Percentiles rank a stretch among this genome's conserved stretches.
Conservation (phyloP, 495 filamentous ascomycete species). For the Hypomontagnella submonticulosa region DNA sequence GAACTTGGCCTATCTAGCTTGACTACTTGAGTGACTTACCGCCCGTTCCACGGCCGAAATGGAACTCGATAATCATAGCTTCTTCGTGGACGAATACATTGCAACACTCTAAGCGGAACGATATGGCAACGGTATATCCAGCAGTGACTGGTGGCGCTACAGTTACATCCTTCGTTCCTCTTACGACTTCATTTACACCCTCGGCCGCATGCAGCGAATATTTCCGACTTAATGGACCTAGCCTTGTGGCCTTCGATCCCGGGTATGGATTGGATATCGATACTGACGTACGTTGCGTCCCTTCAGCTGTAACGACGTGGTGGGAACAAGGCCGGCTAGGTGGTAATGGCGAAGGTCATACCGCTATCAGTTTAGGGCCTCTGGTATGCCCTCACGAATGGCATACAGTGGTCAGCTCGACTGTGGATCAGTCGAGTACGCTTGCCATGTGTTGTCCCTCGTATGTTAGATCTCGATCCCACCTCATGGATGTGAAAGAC, state of each 20-base stretch:
- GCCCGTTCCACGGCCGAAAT: not conserved
- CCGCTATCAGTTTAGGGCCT: slow-evolving; percentile 34
- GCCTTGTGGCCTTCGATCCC: slow-evolving; percentile 38
- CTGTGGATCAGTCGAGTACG: slow-evolving; percentile 23
- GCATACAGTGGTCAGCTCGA: slow-evolving; percentile 23
- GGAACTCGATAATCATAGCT: not conserved
- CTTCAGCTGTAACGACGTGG: slow-evolving; percentile 38
- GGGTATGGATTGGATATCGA: slow-evolving; percentile 40
- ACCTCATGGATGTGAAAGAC: not conserved
- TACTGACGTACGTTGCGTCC: slow-evolving; percentile 23
- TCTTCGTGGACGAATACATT: not conserved
- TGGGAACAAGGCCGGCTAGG: slow-evolving; percentile 37
- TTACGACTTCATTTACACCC: slow-evolving; percentile 30
- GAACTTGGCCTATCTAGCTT: not conserved
- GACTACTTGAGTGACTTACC: not conserved
- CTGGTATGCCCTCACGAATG: slow-evolving; percentile 28
- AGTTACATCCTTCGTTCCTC: slow-evolving; percentile 38
- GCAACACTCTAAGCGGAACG: not conserved
- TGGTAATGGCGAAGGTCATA: slow-evolving; percentile 20
- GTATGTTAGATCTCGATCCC: slow-evolving; percentile 23
- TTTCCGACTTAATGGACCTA: slow-evolving; percentile 35
- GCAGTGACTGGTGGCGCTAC: slow-evolving; percentile 20
- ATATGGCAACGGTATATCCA: slow-evolving; percentile 29
- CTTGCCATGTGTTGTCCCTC: slow-evolving; percentile 39
- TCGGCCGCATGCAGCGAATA: slow-evolving; percentile 18